phyloP scores from a whole-genome alignment of 192 early-diverging fungal species.

The Gorgonomyces haynaldii region DNA sequence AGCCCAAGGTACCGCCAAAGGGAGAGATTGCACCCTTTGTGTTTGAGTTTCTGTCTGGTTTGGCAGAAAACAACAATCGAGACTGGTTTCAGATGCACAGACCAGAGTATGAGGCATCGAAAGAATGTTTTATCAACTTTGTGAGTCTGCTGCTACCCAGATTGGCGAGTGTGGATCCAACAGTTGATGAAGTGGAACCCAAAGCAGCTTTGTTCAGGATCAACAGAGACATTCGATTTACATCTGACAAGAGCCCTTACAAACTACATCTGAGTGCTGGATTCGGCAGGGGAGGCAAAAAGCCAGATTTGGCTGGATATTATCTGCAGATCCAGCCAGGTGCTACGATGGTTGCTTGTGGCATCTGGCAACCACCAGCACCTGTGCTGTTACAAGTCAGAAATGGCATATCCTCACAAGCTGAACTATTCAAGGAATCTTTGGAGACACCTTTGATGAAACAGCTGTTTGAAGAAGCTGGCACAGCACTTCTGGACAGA shows the following conservation, averaged over 20 bases:
- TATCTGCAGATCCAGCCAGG: conserved; percentile 34
- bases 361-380: conserved; percentile 31
- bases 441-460: conserved; percentile 30
- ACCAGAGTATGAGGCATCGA: background rate
- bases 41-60: background rate
- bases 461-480: conserved; percentile 6
- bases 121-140: conserved; percentile 9
- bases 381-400: conserved; percentile 26
- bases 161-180: background rate
- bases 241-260: conserved; percentile 42
- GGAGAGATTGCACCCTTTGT: background rate
- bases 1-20: background rate
- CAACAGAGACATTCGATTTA: conserved; percentile 51
- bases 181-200: background rate
- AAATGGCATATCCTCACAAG: conserved; percentile 22
- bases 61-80: conserved; percentile 10
- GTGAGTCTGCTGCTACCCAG: background rate
- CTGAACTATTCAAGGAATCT: conserved; percentile 23
- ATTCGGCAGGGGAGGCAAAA: conserved; percentile 34
- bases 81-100: conserved; percentile 9
- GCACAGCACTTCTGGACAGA: background rate
- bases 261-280: conserved; percentile 32
- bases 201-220: conserved; percentile 9
- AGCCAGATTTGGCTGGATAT: conserved; percentile 37
- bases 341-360: conserved; percentile 28